Conservation (phyloP, 768 basidiomycete species). For the Pleurotus tuoliensis region DNA sequence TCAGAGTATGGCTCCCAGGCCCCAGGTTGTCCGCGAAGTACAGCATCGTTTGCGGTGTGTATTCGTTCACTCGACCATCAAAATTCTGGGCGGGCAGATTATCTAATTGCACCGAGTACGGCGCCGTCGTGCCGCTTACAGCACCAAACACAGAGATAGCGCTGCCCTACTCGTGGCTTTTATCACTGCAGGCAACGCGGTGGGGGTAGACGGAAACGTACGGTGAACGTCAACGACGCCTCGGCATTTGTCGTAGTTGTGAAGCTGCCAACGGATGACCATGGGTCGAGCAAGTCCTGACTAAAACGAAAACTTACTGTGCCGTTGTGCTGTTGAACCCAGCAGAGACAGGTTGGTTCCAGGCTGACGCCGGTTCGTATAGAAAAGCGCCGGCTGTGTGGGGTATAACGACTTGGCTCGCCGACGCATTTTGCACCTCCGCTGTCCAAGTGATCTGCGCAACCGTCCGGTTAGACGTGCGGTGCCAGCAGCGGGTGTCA, state of each 20-base stretch:
- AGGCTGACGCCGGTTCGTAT: not conserved
- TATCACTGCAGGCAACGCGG: not conserved
- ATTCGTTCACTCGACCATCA: not conserved
- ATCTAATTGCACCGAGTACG: slow-evolving; percentile 6
- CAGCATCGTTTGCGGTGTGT: not conserved
- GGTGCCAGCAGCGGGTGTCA: not conserved
- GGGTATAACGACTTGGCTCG: not conserved
- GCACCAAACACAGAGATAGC: slow-evolving; percentile 6
- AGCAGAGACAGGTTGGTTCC: not conserved
- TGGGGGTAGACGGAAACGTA: not conserved
- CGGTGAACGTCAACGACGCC: slow-evolving; percentile 3
- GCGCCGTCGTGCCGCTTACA: not conserved
- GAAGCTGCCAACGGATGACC: not conserved
- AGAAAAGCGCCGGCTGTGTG: not conserved
- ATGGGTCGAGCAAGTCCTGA: not conserved
- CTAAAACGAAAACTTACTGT: not conserved
- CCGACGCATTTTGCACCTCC: not conserved
- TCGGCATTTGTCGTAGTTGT: not conserved
- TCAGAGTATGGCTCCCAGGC: slow-evolving; percentile 1
- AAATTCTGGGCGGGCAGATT: not conserved
- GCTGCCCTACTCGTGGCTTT: not conserved
- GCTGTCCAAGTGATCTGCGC: slow-evolving; percentile 8
- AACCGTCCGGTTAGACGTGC: not conserved
- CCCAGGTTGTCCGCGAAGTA: slow-evolving; percentile 9
- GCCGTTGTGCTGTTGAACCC: slow-evolving; percentile 3